Conservation (phyloP, 2,329 filamentous ascomycete species). For the Fusarium sp. region DNA sequence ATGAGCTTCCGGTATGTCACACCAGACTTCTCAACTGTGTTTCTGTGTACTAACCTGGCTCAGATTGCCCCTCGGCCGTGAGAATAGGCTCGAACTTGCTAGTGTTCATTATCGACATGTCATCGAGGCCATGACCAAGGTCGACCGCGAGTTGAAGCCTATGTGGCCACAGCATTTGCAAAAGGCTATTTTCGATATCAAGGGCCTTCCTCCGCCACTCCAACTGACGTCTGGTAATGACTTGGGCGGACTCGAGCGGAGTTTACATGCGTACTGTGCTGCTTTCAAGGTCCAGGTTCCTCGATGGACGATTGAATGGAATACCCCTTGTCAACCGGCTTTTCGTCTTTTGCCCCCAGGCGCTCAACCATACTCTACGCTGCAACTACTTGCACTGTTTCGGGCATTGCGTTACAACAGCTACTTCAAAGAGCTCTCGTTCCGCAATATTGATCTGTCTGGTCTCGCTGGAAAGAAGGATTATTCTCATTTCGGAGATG, state of each 20-base stretch:
- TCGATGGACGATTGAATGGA: conserved; percentile 66
- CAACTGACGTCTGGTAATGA: conserved; percentile 69
- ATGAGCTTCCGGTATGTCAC: conserved; percentile 66
- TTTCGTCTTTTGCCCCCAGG: conserved; percentile 66
- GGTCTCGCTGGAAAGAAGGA: conserved; percentile 59
- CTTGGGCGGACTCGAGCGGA: conserved; percentile 68
- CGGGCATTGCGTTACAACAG: conserved; percentile 71
- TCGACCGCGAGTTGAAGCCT: conserved; percentile 70
- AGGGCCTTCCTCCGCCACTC: conserved; percentile 66
- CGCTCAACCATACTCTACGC: conserved; percentile 59
- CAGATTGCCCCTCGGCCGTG: conserved; percentile 61
- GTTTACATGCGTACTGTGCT: conserved; percentile 68
- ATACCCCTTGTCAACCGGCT: conserved; percentile 62
- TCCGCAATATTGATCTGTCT: conserved; percentile 66
- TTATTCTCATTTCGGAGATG: conserved; percentile 60
- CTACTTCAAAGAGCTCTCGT: conserved; percentile 72
- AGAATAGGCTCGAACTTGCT: conserved; percentile 65
- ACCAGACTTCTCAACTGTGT: background rate
- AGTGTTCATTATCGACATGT: conserved; percentile 69
- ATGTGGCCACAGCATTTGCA: conserved; percentile 72
- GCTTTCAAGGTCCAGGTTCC: conserved; percentile 66
- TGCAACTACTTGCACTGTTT: conserved; percentile 70
- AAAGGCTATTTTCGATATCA: conserved; percentile 66
- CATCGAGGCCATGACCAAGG: conserved; percentile 67
- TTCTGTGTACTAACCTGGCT: conserved; percentile 23